Base-by-base conservation (phyloP, 2,329 filamentous ascomycete genomes). In the Aspergillus ustus region DNA sequence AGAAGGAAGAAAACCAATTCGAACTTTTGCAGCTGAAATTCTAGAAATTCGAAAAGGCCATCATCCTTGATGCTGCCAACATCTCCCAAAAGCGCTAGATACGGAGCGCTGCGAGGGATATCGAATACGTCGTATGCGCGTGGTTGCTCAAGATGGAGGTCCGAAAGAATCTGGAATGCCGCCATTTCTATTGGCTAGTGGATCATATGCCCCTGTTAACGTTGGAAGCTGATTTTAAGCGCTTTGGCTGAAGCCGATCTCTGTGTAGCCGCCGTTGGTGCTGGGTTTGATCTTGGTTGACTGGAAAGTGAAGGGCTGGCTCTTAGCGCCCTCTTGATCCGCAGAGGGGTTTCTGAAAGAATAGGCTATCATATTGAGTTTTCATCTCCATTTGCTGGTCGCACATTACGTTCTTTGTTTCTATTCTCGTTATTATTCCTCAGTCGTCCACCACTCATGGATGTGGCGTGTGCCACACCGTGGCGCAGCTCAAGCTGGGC, bases 21-120 rank as follows among this genome's bases (percentile, higher is more conserved):
- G 65, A 87, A 88, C 7, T 79, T 72, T 1, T 44, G 34, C 2
- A 87, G 78, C 65, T 87, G 84, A 2, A 64, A 67, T 13, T 69
- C 74, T 9, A 87, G 70, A 65, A 87, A 88, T 1, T 37, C 57
- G 37, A 81, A 73, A 64, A 80, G 80, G 0, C 80, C 78, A 15
- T 77, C 67, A 46, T 82, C 76, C 61, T 82, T 76, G 8, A 74
- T 63, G 59, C 80, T 79, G 50, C 85, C 85, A 54, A 88, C 83
- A 64, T 87, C 84, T 22, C 86, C 85, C 0, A 87, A 77, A 0
- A 88, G 77, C 0, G 83, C 85, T 2, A 88, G 77, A 60, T 82
- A 79, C 0, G 82, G 81, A 1, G 84, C 81, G 53, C 72, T 75
- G 1, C 82, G 80, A 0, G 67, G 53, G 22, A 87, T 81, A 2